Evolutionary conservation across 1,139 yeast species (phyloP).

Genomic region (Citeromyces siamensis): DNA sequence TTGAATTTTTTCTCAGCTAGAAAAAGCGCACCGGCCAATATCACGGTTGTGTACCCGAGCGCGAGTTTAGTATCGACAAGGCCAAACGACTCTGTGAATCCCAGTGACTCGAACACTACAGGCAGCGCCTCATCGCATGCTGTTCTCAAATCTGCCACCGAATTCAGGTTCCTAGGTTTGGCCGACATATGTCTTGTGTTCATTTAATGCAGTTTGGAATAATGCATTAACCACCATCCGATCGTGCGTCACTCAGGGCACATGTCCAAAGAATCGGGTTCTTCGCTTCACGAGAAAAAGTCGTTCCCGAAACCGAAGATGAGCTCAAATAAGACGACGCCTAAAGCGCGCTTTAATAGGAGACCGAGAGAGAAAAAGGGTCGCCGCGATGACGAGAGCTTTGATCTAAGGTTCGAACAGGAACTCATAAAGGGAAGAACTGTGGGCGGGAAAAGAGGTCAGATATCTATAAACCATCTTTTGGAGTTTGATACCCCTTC

Average conservation of each 20-base stretch:
- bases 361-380: not conserved
- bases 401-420: not conserved
- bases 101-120: constrained; percentile 35
- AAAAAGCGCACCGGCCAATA: constrained; percentile 54
- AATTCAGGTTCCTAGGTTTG: constrained; percentile 17
- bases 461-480: constrained; percentile 46
- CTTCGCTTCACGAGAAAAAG: not conserved
- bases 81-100: constrained; percentile 48
- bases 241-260: not conserved
- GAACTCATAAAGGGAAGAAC: not conserved
- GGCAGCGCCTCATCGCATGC: constrained; percentile 38
- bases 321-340: not conserved
- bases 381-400: not conserved
- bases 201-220: not conserved
- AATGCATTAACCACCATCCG: not conserved
- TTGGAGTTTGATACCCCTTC: constrained; percentile 51
- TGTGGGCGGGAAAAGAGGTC: not conserved
- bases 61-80: constrained; percentile 52
- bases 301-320: not conserved
- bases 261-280: not conserved
- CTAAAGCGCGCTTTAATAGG: not conserved
- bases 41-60: constrained; percentile 57
- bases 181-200: constrained; percentile 4
- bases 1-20: constrained; percentile 49
- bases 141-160: constrained; percentile 33